Base-by-base conservation (phyloP, 2,329 filamentous ascomycete species). In the Aspergillus melleus region DNA sequence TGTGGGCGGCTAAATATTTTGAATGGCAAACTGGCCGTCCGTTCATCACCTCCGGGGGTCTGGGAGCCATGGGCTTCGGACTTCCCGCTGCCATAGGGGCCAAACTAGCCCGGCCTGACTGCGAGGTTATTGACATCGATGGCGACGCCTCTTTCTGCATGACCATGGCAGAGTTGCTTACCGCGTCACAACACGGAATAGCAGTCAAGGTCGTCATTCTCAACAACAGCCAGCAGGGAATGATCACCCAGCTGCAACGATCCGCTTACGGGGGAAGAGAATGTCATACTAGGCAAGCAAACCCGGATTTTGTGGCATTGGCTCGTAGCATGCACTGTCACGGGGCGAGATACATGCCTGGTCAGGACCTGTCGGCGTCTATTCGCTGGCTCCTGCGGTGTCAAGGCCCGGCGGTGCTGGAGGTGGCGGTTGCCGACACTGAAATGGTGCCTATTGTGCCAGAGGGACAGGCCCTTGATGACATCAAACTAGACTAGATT, bases 1-100 rank as follows among this genome's bases (percentile, higher is more conserved):
- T 97, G 94, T 97, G 93, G 94, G 84, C 90, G 12, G 94, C 92
- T 2, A 92, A 96, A 79, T 91, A 96, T 81, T 97, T 91, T 85
- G 86, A 91, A 67, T 97, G 93, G 92, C 85, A 90, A 64, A 79
- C 91, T 69, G 92, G 93, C 19, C 87, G 92, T 63, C 89, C 90
- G 56, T 93, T 97, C 88, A 89, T 98, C 79, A 96, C 92, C 16
- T 96, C 92, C 1, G 93, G 94, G 71, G 93, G 94, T 72, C 86
- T 96, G 86, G 89, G 66, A 58, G 62, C 63, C 0, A 51, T 64
- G 30, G 42, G 50, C 9, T 55, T 49, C 24, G 53, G 44, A 11
- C 44, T 55, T 16, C 44, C 53, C 3, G 53, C 44, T 16, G 53
- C 53, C n/a, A 55, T 55, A 16, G 53, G 53, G 10, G 42, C 44